phyloP scores from a whole-genome alignment of 2,329 filamentous ascomycete species.

The Ceratocystis lukuohia region DNA sequence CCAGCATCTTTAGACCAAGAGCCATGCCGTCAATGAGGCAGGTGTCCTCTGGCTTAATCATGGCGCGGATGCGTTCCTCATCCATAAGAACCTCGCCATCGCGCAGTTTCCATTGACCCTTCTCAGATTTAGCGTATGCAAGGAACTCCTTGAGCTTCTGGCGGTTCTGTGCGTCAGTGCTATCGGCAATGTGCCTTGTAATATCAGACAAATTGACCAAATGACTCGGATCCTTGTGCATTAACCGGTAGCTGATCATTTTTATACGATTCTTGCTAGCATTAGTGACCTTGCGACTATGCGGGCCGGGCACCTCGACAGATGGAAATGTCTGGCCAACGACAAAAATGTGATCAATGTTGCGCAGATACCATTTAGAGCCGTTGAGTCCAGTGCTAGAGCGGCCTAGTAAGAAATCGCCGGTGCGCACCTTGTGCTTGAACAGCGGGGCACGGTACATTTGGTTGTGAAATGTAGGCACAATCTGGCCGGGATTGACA shows the following conservation, averaged over 20 bases:
- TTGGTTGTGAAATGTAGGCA: slow-evolving; percentile 81
- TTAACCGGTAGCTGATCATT: slow-evolving; percentile 86
- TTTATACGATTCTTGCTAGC: slow-evolving; percentile 94
- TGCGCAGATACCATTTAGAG: slow-evolving; percentile 68
- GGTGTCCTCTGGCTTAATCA: slow-evolving; percentile 92
- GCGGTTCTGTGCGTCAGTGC: slow-evolving; percentile 86
- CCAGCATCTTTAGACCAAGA: slow-evolving; percentile 77
- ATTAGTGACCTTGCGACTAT: slow-evolving; percentile 89
- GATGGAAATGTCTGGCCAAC: slow-evolving; percentile 90
- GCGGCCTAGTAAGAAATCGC: slow-evolving; percentile 77
- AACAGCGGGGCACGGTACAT: slow-evolving; percentile 95
- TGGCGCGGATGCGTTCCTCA: slow-evolving; percentile 63
- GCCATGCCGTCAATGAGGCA: slow-evolving; percentile 95
- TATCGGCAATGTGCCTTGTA: slow-evolving; percentile 82
- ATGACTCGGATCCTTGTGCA: slow-evolving; percentile 58
- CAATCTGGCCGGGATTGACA: slow-evolving; percentile 79
- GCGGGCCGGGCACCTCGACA: slow-evolving; percentile 81
- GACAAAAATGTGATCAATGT: slow-evolving; percentile 78
- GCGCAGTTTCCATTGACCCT: slow-evolving; percentile 68
- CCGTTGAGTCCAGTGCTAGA: slow-evolving; percentile 69
- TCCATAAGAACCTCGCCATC: slow-evolving; percentile 64
- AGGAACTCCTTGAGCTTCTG: slow-evolving; percentile 97
- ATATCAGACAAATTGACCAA: slow-evolving; percentile 68
- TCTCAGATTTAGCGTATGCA: slow-evolving; percentile 72
- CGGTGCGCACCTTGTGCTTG: slow-evolving; percentile 61